phyloP scores from a whole-genome alignment of 2,329 filamentous ascomycete genomes.

The Monosporascus sp. region DNA sequence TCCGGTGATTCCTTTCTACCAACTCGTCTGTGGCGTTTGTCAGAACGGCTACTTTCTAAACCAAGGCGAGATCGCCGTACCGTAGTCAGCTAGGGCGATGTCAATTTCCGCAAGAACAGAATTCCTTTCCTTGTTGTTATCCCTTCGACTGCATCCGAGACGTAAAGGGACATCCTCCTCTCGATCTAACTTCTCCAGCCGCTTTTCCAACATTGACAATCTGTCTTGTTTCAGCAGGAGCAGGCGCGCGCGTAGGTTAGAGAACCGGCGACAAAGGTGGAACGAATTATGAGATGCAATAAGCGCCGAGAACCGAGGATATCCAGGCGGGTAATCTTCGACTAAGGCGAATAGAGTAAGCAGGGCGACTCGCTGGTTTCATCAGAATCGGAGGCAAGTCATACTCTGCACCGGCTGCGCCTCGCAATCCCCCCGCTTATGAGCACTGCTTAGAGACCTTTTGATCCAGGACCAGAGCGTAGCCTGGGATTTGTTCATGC shows the following conservation, averaged over 20 bases:
- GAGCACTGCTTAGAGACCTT: too few relatives aligned
- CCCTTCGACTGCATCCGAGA: conserved; percentile 4
- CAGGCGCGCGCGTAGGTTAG: conserved; percentile 20
- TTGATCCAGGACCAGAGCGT: too few relatives aligned
- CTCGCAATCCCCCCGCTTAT: too few relatives aligned
- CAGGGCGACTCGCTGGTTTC: too few relatives aligned
- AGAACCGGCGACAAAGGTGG: conserved; percentile 24
- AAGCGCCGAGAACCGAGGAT: conserved; percentile 27
- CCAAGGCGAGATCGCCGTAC: neutral
- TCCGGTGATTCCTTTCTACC: neutral
- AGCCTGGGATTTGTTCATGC: too few relatives aligned
- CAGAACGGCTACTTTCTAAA: neutral
- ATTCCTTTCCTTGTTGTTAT: conserved; percentile 1
- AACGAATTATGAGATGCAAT: conserved; percentile 21
- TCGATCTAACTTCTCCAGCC: conserved; percentile 21
- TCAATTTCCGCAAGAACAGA: conserved; percentile 6
- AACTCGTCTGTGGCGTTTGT: neutral
- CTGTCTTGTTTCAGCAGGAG: conserved; percentile 27
- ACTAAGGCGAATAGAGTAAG: conserved; percentile 12
- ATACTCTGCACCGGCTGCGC: too few relatives aligned
- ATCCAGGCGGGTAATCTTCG: conserved; percentile 23
- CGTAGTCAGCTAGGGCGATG: conserved; percentile 4
- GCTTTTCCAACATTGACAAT: conserved; percentile 22
- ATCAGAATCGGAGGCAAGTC: too few relatives aligned
- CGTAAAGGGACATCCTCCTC: conserved; percentile 10